Base-by-base conservation (phyloP, 2,329 filamentous ascomycete genomes). In the Arthroderma sp. region DNA sequence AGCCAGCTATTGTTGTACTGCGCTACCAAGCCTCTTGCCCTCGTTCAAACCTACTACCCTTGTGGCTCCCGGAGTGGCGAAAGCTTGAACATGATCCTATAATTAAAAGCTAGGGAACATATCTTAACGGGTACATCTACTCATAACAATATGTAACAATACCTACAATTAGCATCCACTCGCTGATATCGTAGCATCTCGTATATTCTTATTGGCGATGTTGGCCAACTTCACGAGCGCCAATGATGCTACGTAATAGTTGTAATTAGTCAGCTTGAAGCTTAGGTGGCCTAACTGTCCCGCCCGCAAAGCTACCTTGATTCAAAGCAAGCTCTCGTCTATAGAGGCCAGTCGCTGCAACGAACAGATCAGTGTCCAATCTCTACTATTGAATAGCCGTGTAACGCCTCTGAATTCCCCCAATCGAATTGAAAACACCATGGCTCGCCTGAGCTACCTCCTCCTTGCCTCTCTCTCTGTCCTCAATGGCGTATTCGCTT, bases 401-500 rank as follows among this genome's bases (percentile, higher is more conserved):
- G 9, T 38, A n/a, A 38, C 2, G 13, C 35, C 4, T 11, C 9
- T 38, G 19, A 2, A 15, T 43, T 9, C 5, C 21, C 19, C 19
- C 39, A 7, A 43, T 25, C 47, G 23, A 9, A 33, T n/a, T 9
- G n/a, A 7, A 52, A 41, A 33, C 61, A 73, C 53, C 54, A 77
- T 78, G 75, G 70, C 70, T 70, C 74, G 73, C 59, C 65, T 77
- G 62, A 73, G 68, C 67, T 68, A 70, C 62, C 62, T 79, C 59
- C 67, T 78, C 59, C 68, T 76, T 61, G 72, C 74, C 63, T 69
- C 73, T 41, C 71, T 81, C 59, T 69, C 74, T 56, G 66, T 74
- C 59, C 67, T 76, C 57, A 70, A 70, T 64, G 80, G 77, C 60
- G 85, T 87, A 60, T 85, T 87, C 67, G 72, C 70, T 65, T 82